Evolutionary conservation across 768 basidiomycete genomes (phyloP).

Genomic region (Cytidiella melzeri): DNA sequence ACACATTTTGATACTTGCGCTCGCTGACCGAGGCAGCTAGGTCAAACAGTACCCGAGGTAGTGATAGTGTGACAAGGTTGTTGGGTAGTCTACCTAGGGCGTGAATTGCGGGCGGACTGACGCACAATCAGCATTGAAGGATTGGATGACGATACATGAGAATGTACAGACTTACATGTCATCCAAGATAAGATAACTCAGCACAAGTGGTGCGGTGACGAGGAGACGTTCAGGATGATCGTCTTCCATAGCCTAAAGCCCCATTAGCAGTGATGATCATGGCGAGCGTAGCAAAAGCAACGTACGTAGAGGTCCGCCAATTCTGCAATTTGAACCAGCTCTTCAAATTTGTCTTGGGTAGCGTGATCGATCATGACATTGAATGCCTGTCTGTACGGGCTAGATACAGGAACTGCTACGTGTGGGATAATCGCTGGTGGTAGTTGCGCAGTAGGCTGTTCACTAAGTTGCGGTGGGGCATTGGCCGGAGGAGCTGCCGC

Average conservation of each 20-base stretch:
- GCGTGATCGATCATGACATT: constrained; percentile 40
- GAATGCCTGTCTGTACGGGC: constrained; percentile 38
- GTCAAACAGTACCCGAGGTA: constrained; percentile 40
- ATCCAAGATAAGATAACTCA: constrained; percentile 59
- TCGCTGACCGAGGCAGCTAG: constrained; percentile 48
- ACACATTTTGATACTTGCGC: constrained; percentile 51
- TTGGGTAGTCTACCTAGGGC: constrained; percentile 53
- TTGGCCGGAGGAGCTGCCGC: not conserved
- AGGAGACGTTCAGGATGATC: constrained; percentile 32
- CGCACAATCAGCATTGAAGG: not conserved
- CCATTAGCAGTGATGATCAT: not conserved
- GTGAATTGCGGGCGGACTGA: constrained; percentile 54
- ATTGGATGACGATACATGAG: not conserved
- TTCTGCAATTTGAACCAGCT: constrained; percentile 45
- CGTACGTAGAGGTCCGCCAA: constrained; percentile 48
- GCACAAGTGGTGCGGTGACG: constrained; percentile 51
- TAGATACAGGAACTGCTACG: constrained; percentile 1
- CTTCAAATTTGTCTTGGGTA: constrained; percentile 34
- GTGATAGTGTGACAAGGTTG: constrained; percentile 34
- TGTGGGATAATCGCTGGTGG: not conserved
- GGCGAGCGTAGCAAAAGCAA: constrained; percentile 7
- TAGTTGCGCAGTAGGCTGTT: too few relatives aligned
- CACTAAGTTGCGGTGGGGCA: constrained; percentile 4
- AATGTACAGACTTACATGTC: constrained; percentile 42
- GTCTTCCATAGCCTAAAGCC: constrained; percentile 18